phyloP scores from a whole-genome alignment of 768 basidiomycete genomes.

The Pleurotus tuber-regium region DNA sequence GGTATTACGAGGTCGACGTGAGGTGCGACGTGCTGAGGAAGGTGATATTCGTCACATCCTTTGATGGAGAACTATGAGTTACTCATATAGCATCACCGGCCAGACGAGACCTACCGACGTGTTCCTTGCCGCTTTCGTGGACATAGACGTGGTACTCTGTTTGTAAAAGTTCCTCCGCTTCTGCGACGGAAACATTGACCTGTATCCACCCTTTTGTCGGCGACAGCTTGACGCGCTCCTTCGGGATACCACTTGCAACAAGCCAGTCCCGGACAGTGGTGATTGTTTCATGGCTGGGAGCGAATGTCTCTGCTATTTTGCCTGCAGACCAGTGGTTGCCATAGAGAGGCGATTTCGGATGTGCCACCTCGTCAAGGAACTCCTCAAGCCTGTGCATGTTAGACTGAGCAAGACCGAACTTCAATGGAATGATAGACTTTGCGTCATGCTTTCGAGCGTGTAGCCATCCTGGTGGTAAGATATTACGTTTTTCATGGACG shows the following conservation, averaged over 20 bases:
- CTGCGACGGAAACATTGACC: constrained; percentile 36
- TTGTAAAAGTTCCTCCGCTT: constrained; percentile 39
- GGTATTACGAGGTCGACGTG: constrained; percentile 40
- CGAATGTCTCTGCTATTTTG: constrained; percentile 42
- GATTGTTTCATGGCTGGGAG: constrained; percentile 40
- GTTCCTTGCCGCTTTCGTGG: constrained; percentile 34
- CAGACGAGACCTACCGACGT: constrained; percentile 31
- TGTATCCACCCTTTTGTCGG: constrained; percentile 38
- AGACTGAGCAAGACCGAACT: constrained; percentile 45
- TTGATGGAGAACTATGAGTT: background rate
- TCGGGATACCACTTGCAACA: constrained; percentile 34
- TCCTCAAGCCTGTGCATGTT: constrained; percentile 45
- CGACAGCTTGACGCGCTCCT: constrained; percentile 35
- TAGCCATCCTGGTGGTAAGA: constrained; percentile 40
- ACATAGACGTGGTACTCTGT: constrained; percentile 43
- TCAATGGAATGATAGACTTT: constrained; percentile 39
- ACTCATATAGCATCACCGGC: background rate
- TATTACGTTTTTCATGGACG: constrained; percentile 36
- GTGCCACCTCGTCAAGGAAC: constrained; percentile 44
- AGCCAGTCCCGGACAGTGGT: constrained; percentile 44
- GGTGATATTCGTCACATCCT: constrained; percentile 34
- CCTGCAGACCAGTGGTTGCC: constrained; percentile 47
- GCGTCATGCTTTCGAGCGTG: constrained; percentile 33
- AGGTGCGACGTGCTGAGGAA: constrained; percentile 31
- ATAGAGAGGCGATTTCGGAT: constrained; percentile 49